Evolutionary conservation across 2,329 filamentous ascomycete genomes (phyloP), one percentile per base, ranked within the genome.

Genomic region (Cordyceps fumosorosea): DNA sequence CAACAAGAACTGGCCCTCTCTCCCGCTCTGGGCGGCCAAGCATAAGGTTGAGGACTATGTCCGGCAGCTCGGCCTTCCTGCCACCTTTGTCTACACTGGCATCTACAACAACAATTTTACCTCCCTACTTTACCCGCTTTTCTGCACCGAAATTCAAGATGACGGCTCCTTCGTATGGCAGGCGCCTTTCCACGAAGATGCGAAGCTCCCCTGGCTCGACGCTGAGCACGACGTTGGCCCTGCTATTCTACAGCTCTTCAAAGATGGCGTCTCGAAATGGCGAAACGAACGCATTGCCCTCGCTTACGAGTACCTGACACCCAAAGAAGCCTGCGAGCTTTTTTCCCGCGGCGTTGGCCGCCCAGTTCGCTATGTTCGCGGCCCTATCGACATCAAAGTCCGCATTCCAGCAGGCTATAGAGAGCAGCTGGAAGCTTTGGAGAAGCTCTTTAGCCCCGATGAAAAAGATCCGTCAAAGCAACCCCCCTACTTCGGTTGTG

Each of bases 41-140:
- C 92, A 96, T 75, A 88, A 90, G 56, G 89, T 98, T 48, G 95
- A 98, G 76, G 89, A 95, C 60, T 96, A 98, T 74, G 84, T 97
- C 57, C 86, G 90, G 63, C 85, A 91, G 72, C 84, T 96, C 47
- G 87, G 87, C 11, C 81, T 97, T 12, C 91, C 91, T 0, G 87
- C 93, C 1, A 98, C 93, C 0, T 98, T 96, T 74, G 88, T 97
- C 66, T 97, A 97, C 75, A 91, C 93, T 11, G 95, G 93, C 64
- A 97, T 97, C 69, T 99, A 98, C 81, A 96, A 98, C 81, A 98
- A 98, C 77, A 98, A 99, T 74, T 99, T 98, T 76, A 98, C 93
- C 34, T 95, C 90, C 53, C 81, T 97, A 37, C 87, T 86, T 1
- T 98, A 96, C 71, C 95, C 95, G 1, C 82, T 98, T 4, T 98